Evolutionary conservation across 257 asterid species (phyloP).

Genomic region (Solanum ossicruentum): DNA sequence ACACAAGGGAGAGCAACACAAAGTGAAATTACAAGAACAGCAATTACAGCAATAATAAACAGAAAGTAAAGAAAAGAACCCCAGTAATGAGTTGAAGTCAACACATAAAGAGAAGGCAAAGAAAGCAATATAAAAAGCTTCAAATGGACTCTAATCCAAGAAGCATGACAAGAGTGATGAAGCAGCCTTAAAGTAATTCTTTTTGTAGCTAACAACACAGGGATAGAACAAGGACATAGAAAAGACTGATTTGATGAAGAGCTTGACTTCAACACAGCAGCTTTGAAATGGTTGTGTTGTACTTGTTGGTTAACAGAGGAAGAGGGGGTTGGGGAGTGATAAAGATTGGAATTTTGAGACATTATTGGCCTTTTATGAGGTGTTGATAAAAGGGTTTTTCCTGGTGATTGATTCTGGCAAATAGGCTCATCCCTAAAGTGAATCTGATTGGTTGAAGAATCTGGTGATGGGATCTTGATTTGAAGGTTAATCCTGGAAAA

Average conservation of each 20-base stretch:
- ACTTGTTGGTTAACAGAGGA: slow-evolving; percentile 1
- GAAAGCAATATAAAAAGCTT: slow-evolving; percentile 22
- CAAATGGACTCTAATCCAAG: slow-evolving; percentile 24
- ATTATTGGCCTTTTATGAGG: slow-evolving; percentile 30
- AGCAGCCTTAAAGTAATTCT: slow-evolving; percentile 20
- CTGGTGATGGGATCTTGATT: slow-evolving; percentile 19
- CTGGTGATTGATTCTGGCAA: slow-evolving; percentile 2
- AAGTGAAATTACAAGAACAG: slow-evolving; percentile 15
- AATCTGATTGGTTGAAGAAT: slow-evolving; percentile 1
- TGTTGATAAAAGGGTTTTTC: slow-evolving; percentile 11
- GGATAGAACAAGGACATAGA: slow-evolving; percentile 16
- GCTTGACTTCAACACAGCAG: background rate
- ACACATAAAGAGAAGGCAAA: slow-evolving; percentile 17
- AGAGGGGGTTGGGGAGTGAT: slow-evolving; percentile 13
- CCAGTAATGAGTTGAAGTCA: slow-evolving; percentile 15
- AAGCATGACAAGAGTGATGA: slow-evolving; percentile 23
- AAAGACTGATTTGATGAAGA: slow-evolving; percentile 4
- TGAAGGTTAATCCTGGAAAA: background rate
- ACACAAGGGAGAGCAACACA: slow-evolving; percentile 18
- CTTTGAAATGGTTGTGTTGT: background rate
- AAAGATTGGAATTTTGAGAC: slow-evolving; percentile 18
- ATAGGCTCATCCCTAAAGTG: slow-evolving; percentile 11
- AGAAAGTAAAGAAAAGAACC: slow-evolving; percentile 13
- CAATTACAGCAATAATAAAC: slow-evolving; percentile 6
- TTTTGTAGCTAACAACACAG: slow-evolving; percentile 21